Evolutionary conservation across 768 basidiomycete genomes (phyloP).

Genomic region (Grammothele lineata): DNA sequence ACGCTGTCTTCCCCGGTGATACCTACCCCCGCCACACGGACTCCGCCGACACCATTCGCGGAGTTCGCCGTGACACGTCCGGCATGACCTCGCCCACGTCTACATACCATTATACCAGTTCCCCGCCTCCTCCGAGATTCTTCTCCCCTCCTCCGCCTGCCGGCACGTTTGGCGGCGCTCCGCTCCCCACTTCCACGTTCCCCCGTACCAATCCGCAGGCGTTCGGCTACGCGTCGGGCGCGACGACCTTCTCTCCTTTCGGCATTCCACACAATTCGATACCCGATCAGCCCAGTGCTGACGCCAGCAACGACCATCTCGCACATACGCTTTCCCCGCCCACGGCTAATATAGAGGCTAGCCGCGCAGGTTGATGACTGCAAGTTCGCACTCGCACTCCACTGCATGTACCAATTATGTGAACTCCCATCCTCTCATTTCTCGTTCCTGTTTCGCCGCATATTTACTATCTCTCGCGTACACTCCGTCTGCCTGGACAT

Average conservation of each 20-base stretch:
- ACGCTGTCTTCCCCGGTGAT: slow-evolving; percentile 6
- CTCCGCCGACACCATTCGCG: slow-evolving; percentile 19
- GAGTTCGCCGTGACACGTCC: slow-evolving; percentile 23
- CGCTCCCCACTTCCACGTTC: slow-evolving; percentile 19
- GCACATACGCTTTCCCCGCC: slow-evolving; percentile 21
- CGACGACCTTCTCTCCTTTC: slow-evolving; percentile 31
- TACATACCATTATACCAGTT: slow-evolving; percentile 31
- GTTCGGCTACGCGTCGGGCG: slow-evolving; percentile 21
- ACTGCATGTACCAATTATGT: slow-evolving; percentile 26
- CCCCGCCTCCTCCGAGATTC: slow-evolving; percentile 34
- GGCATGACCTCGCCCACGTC: slow-evolving; percentile 29
- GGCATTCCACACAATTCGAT: slow-evolving; percentile 30
- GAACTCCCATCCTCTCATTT: slow-evolving; percentile 14
- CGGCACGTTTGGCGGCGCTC: slow-evolving; percentile 16
- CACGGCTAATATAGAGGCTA: slow-evolving; percentile 39
- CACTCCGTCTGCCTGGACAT: slow-evolving; percentile 13
- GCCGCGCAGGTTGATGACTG: slow-evolving; percentile 37
- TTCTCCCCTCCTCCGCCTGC: slow-evolving; percentile 30
- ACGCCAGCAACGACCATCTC: slow-evolving; percentile 24
- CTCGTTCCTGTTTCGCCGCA: slow-evolving; percentile 18
- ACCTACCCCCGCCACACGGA: slow-evolving; percentile 17
- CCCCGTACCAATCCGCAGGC: slow-evolving; percentile 24
- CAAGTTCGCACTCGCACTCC: slow-evolving; percentile 11
- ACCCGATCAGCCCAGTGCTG: slow-evolving; percentile 29
- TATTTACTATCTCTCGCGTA: slow-evolving; percentile 18